phyloP scores from a whole-genome alignment of 108 stramenopile species.

The Conticribra weissflogii region DNA sequence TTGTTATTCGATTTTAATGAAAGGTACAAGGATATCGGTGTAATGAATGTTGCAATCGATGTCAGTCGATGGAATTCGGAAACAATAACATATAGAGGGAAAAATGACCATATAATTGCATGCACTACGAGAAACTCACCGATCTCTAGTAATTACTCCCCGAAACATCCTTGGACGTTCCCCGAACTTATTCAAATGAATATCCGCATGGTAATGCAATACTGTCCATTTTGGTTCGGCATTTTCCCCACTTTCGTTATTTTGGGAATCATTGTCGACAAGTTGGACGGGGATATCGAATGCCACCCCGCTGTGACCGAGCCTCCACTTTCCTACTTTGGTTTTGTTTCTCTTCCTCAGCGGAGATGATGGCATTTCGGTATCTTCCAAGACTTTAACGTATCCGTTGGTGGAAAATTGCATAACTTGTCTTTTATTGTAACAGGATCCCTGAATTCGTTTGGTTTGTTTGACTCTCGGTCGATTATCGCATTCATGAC shows the following conservation, averaged over 20 bases:
- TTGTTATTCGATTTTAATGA: neutral
- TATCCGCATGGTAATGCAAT: constrained; percentile 62
- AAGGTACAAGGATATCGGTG: neutral
- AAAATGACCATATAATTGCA: neutral
- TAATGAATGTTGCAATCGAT: neutral
- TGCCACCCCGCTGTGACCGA: constrained; percentile 54
- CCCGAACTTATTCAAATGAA: constrained; percentile 77
- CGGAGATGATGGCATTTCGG: too few species aligned
- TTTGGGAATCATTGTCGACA: neutral
- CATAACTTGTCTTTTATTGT: constrained; percentile 43
- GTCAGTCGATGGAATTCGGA: neutral
- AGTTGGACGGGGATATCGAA: constrained; percentile 47
- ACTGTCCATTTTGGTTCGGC: constrained; percentile 34
- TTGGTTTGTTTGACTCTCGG: too few species aligned
- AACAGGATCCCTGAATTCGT: neutral
- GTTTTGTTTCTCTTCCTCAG: constrained; percentile 3
- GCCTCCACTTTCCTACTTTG: constrained; percentile 59
- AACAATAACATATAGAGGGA: neutral
- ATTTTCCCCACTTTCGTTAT: too few species aligned
- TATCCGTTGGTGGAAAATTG: constrained; percentile 54
- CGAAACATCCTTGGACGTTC: constrained; percentile 62
- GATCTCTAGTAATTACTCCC: constrained; percentile 65
- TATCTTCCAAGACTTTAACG: constrained; percentile 37
- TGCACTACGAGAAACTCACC: constrained; percentile 21
- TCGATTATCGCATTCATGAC: too few species aligned